Conservation (phyloP, 2,329 filamentous ascomycete species). For the Huntiella decipiens region DNA sequence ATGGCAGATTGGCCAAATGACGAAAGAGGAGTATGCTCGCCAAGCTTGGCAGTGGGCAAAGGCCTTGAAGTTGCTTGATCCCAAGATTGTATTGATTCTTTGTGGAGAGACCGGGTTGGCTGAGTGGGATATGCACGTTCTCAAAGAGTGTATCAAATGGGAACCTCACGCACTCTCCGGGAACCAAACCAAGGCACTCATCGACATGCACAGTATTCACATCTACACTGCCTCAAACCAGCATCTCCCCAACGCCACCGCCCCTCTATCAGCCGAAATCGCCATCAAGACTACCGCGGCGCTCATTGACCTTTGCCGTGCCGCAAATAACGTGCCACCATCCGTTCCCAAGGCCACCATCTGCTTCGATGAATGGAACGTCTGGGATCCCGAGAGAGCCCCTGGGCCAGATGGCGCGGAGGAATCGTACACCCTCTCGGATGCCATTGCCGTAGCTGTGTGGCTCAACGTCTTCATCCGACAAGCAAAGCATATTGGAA, state of each 20-base stretch:
- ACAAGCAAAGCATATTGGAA: conserved; percentile 50
- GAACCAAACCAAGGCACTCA: conserved; percentile 24
- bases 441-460: conserved; percentile 54
- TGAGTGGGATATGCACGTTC: conserved; percentile 54
- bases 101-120: conserved; percentile 53
- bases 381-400: conserved; percentile 56
- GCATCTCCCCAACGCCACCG: conserved; percentile 26
- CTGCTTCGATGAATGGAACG: conserved; percentile 76
- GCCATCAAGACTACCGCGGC: conserved; percentile 51
- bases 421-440: conserved; percentile 53
- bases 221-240: conserved; percentile 47
- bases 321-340: conserved; percentile 44
- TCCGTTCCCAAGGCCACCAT: conserved; percentile 46
- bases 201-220: conserved; percentile 70
- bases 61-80: conserved; percentile 52
- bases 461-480: conserved; percentile 63
- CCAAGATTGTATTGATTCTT: conserved; percentile 48
- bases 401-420: conserved; percentile 55
- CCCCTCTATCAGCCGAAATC: conserved; percentile 50
- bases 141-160: conserved; percentile 43
- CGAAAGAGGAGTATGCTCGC: conserved; percentile 49
- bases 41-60: conserved; percentile 55
- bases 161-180: conserved; percentile 19
- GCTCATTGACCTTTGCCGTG: conserved; percentile 54
- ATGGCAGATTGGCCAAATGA: conserved; percentile 49